These are phyloP conservation scores for Crithidia expoeki DNA, from an alignment of 208 protist species.

Conservation along the genomic window DNA sequence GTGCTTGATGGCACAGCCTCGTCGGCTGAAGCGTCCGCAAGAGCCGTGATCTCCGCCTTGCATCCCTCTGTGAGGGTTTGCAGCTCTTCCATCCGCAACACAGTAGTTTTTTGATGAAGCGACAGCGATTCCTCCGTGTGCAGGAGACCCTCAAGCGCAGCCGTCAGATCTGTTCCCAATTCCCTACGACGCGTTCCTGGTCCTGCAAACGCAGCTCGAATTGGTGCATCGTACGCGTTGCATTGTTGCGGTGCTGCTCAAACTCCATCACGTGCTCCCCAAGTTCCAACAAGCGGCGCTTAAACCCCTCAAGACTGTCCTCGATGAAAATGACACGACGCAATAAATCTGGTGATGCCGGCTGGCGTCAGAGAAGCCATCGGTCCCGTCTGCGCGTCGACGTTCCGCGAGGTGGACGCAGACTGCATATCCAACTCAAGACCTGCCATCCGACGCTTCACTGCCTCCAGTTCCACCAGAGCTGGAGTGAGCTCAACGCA, in stretches of 20 bases:
- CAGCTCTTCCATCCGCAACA: slow-evolving; percentile 18
- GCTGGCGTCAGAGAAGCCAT: not conserved
- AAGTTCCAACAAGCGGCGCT: slow-evolving; percentile 34
- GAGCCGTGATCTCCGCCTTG: not conserved
- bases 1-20: not conserved
- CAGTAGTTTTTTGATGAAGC: slow-evolving; percentile 4
- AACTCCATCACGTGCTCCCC: slow-evolving; percentile 14
- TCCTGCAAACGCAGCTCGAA: slow-evolving; percentile 26
- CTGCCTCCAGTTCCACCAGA: slow-evolving; percentile 51
- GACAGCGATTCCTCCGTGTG: slow-evolving; percentile 27
- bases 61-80: not conserved
- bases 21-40: not conserved
- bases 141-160: slow-evolving; percentile 34
- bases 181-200: slow-evolving; percentile 22
- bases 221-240: slow-evolving; percentile 13
- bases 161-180: slow-evolving; percentile 40
- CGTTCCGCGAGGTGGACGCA: slow-evolving; percentile 8
- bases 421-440: slow-evolving; percentile 37
- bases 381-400: not conserved
- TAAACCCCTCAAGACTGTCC: slow-evolving; percentile 25
- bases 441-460: slow-evolving; percentile 50
- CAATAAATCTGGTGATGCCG: not conserved
- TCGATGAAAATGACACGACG: slow-evolving; percentile 22
- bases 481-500: slow-evolving; percentile 36
- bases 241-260: slow-evolving; percentile 26